A percentile compares a stretch with the other conserved stretches of the same genome.
These are phyloP conservation scores for Hypoxylon rubiginosum DNA, from an alignment of 2,329 filamentous ascomycete species.

Conservation along the genomic window DNA sequence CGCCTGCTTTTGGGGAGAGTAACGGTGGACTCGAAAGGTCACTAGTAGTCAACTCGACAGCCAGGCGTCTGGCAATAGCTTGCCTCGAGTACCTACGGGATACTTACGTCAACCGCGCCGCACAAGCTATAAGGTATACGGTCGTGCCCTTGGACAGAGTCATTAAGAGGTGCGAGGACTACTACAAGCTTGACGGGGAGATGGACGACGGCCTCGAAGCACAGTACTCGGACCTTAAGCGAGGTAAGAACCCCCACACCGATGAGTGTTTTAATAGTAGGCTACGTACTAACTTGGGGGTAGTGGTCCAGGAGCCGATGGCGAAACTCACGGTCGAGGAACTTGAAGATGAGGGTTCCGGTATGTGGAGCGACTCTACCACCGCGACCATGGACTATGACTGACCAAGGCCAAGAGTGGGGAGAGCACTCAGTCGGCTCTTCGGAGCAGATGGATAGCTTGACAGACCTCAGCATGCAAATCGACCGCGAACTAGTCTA, in stretches of 20 bases:
- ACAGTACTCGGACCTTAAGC: conserved; percentile 54
- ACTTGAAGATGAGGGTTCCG: conserved; percentile 70
- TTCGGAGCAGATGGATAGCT: conserved; percentile 67
- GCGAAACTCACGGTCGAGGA: conserved; percentile 68
- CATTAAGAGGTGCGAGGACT: conserved; percentile 58
- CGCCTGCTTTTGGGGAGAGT: conserved; percentile 48
- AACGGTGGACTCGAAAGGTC: conserved; percentile 52
- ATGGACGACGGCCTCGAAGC: conserved; percentile 51
- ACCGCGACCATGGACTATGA: conserved; percentile 55
- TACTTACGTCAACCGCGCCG: conserved; percentile 58
- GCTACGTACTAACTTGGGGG: conserved; percentile 34
- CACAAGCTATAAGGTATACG: conserved; percentile 59
- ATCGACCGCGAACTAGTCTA: conserved; percentile 58
- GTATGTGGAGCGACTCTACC: conserved; percentile 63
- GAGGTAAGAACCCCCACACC: conserved; percentile 51
- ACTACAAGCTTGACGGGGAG: conserved; percentile 55
- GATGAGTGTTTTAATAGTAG: neutral
- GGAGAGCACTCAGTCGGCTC: conserved; percentile 65
- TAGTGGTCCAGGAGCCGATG: conserved; percentile 64
- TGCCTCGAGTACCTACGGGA: conserved; percentile 64
- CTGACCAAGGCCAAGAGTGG: conserved; percentile 63
- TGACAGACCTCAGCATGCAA: conserved; percentile 62
- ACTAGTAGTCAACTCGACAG: conserved; percentile 54
- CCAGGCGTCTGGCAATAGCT: conserved; percentile 57
- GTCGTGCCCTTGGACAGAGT: conserved; percentile 60